Percentiles rank a stretch among this genome's conserved stretches.
Conservation (phyloP, 2,329 filamentous ascomycete genomes). For the Tolypocladium cylindrosporum region DNA sequence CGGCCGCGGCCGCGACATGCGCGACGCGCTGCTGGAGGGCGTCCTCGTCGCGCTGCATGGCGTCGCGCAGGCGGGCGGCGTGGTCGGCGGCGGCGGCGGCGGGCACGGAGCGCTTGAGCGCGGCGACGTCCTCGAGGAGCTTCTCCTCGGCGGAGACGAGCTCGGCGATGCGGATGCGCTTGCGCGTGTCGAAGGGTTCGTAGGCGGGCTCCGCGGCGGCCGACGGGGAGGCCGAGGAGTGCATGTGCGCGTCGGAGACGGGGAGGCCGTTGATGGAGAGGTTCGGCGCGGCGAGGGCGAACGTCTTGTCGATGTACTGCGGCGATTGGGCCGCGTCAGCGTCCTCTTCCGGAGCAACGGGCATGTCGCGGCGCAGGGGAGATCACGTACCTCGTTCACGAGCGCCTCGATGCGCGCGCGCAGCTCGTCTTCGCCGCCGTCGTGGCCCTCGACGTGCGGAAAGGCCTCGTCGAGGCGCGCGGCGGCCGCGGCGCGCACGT, state of each 20-base stretch:
- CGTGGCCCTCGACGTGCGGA: slow-evolving; percentile 45
- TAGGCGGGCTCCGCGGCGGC: slow-evolving; percentile 24
- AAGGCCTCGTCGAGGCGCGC: slow-evolving; percentile 59
- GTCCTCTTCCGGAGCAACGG: background rate
- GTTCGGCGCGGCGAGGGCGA: slow-evolving; percentile 47
- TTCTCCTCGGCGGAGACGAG: slow-evolving; percentile 54
- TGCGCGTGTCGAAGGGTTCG: slow-evolving; percentile 51
- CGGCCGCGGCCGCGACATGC: slow-evolving; percentile 8
- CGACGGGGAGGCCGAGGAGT: background rate
- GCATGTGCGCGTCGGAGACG: slow-evolving; percentile 22
- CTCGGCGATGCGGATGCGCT: slow-evolving; percentile 48
- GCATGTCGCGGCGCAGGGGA: background rate
- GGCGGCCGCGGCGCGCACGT: slow-evolving; percentile 57
- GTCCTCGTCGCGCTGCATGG: slow-evolving; percentile 37
- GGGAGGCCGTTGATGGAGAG: slow-evolving; percentile 53
- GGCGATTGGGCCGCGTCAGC: background rate
- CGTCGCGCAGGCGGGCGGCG: slow-evolving; percentile 28
- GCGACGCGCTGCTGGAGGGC: slow-evolving; percentile 22
- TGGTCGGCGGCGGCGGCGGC: slow-evolving; percentile 30
- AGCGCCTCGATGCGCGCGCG: slow-evolving; percentile 48
- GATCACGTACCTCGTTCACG: slow-evolving; percentile 41
- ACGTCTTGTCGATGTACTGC: slow-evolving; percentile 53
- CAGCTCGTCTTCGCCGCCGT: slow-evolving; percentile 42
- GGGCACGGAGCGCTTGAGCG: slow-evolving; percentile 45
- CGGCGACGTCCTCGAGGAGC: slow-evolving; percentile 52